phyloP scores from a whole-genome alignment of 129 eudicot species.

The Artemisia tridentata region DNA sequence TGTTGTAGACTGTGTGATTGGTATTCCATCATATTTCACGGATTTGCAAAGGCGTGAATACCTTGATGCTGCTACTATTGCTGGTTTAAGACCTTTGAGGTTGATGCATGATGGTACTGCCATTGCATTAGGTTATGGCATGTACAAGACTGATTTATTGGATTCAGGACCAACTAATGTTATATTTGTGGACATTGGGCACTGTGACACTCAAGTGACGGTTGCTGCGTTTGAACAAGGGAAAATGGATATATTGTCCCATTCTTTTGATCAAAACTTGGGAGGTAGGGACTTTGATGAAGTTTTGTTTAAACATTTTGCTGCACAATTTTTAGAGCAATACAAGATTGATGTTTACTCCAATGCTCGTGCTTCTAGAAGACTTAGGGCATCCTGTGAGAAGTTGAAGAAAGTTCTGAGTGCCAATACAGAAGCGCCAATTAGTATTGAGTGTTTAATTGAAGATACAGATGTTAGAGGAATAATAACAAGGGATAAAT shows the following conservation, averaged over 20 bases:
- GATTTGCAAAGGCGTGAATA: slow-evolving; percentile 72
- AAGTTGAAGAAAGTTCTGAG: slow-evolving; percentile 85
- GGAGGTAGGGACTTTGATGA: slow-evolving; percentile 96
- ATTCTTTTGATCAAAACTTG: slow-evolving; percentile 68
- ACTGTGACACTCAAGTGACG: slow-evolving; percentile 80
- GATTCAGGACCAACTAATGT: slow-evolving; percentile 42
- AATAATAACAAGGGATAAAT: slow-evolving; percentile 69
- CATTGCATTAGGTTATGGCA: slow-evolving; percentile 81
- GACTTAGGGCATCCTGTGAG: slow-evolving; percentile 77
- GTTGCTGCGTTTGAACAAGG: slow-evolving; percentile 68
- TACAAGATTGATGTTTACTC: slow-evolving; percentile 58
- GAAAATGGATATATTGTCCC: slow-evolving; percentile 62
- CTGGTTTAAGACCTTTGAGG: slow-evolving; percentile 62
- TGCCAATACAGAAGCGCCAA: slow-evolving; percentile 81
- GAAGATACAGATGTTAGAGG: slow-evolving; percentile 86
- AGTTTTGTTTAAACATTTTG: too few species aligned
- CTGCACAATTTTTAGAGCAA: slow-evolving; percentile 45
- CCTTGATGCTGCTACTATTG: slow-evolving; percentile 74
- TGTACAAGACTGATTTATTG: slow-evolving; percentile 67
- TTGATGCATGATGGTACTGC: slow-evolving; percentile 91
- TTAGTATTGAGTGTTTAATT: slow-evolving; percentile 73
- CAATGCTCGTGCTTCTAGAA: slow-evolving; percentile 58
- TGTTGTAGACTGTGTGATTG: slow-evolving; percentile 69
- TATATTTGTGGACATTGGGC: slow-evolving; percentile 85
- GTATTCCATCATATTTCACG: slow-evolving; percentile 77